Conservation (phyloP, 169 alveolate genomes). For the Cryptosporidium canis region DNA sequence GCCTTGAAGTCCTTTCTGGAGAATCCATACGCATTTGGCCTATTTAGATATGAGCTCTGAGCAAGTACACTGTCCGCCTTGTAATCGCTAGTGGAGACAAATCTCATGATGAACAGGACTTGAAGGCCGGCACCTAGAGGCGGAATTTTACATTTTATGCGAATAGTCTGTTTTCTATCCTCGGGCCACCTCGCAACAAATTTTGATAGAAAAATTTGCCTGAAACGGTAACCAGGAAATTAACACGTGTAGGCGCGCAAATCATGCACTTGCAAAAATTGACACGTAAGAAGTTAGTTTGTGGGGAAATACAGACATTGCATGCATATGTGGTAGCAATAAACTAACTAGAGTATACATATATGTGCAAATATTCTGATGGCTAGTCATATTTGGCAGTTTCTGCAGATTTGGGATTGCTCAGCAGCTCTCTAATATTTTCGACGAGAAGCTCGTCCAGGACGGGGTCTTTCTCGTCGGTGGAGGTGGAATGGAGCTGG, state of each 20-base stretch:
- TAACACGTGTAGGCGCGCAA: not conserved
- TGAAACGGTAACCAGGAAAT: not conserved
- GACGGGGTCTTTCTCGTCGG: not conserved
- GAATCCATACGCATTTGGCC: conserved; percentile 23
- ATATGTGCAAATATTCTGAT: not conserved
- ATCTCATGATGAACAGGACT: not conserved
- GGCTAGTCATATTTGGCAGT: not conserved
- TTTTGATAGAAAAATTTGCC: not conserved
- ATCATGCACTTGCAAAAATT: not conserved
- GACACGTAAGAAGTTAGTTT: not conserved
- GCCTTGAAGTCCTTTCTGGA: conserved; percentile 20
- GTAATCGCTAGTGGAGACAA: not conserved
- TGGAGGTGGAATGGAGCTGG: conserved; percentile 23
- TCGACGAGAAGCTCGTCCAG: conserved; percentile 6
- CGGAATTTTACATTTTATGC: not conserved
- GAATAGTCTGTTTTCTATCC: not conserved
- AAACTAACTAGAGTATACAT: not conserved
- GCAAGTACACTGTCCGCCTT: not conserved
- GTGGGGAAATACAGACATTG: not conserved
- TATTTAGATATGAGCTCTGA: conserved; percentile 2
- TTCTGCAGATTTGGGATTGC: conserved; percentile 14
- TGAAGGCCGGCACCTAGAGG: not conserved
- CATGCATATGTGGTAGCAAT: not conserved
- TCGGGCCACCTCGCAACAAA: not conserved
- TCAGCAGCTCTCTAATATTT: conserved; percentile 45